Evolutionary conservation across 2,329 filamentous ascomycete species (phyloP).

Genomic region (Calonectria crousiana): DNA sequence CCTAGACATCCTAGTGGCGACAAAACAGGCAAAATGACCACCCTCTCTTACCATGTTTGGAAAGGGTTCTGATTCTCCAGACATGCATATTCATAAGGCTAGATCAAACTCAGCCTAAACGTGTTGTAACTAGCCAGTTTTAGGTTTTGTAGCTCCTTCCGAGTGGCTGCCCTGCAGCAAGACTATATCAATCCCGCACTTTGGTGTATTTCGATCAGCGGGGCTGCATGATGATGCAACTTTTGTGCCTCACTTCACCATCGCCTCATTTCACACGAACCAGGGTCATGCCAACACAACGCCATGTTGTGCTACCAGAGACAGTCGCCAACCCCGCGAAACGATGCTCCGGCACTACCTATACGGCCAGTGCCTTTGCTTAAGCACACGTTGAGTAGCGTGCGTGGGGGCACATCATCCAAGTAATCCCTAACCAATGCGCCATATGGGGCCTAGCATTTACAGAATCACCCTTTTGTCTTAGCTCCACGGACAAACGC

Average conservation of each 20-base stretch:
- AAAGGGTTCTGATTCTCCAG: background rate
- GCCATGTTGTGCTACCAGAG: background rate
- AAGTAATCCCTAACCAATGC: background rate
- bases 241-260: background rate
- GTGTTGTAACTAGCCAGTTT: background rate
- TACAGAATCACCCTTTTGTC: constrained; percentile 26
- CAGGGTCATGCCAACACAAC: background rate
- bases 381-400: constrained; percentile 2
- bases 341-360: background rate
- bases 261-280: background rate
- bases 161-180: background rate
- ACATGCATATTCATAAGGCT: constrained; percentile 3
- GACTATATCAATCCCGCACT: background rate
- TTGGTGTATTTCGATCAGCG: constrained; percentile 20
- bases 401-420: background rate
- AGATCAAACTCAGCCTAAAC: constrained; percentile 14
- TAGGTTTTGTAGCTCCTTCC: background rate
- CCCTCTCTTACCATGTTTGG: constrained; percentile 15
- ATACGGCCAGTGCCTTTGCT: background rate
- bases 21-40: background rate
- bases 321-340: constrained; percentile 17
- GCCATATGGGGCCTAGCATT: constrained; percentile 12
- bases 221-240: constrained; percentile 17
- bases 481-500: constrained; percentile 16
- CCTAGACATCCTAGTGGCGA: background rate